A percentile compares a stretch with the other conserved stretches of the same genome.
Conservation (phyloP, 176 grass and related monocot species). For the Carex scoparia region DNA sequence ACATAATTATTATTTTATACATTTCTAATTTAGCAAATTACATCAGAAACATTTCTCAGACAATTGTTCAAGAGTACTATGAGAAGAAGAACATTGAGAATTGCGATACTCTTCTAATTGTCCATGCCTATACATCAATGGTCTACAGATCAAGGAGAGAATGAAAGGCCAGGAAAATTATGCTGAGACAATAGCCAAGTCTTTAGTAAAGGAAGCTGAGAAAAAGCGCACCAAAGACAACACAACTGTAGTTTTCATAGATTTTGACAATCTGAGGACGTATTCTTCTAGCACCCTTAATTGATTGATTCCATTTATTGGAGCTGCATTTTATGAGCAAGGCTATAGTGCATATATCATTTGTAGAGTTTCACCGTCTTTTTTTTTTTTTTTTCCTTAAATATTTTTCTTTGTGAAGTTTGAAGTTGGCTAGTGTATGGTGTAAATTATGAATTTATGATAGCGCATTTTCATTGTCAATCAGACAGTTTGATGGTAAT, state of each 20-base stretch:
- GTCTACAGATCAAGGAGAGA: conserved; percentile 42
- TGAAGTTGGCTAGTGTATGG: not conserved
- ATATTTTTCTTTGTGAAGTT: not conserved
- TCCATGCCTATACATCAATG: not conserved
- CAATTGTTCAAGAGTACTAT: not conserved
- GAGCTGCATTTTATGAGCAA: not conserved
- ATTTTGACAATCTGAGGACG: conserved; percentile 75
- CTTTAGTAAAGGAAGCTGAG: conserved; percentile 54
- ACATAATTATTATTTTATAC: not conserved
- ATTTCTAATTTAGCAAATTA: conserved; percentile 10
- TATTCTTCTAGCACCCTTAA: conserved; percentile 31
- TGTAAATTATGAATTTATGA: not conserved
- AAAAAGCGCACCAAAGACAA: conserved; percentile 69
- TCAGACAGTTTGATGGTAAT: not conserved
- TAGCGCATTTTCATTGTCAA: not conserved
- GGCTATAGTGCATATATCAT: conserved; percentile 20
- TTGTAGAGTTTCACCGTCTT: not conserved
- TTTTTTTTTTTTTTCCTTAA: not conserved
- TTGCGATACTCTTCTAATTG: not conserved
- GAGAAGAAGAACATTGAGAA: not conserved
- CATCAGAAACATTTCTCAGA: not conserved
- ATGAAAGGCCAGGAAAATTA: conserved; percentile 13
- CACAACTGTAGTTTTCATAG: conserved; percentile 78
- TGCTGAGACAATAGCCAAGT: conserved; percentile 48
- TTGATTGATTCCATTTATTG: conserved; percentile 7